phyloP scores from a whole-genome alignment of 345 rosid genomes.

The Rhodamnia rubescens region DNA sequence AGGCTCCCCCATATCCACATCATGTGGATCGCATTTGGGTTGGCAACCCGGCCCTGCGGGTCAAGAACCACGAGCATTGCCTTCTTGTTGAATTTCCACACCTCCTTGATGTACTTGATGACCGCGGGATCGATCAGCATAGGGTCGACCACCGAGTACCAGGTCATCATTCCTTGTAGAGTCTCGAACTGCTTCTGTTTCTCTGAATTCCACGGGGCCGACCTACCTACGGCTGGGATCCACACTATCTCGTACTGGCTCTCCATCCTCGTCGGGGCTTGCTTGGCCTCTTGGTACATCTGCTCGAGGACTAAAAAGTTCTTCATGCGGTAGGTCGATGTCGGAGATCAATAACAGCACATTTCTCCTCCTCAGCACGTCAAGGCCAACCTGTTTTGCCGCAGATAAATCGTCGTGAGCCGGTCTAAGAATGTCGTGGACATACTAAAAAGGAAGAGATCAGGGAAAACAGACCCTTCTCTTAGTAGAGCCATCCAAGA shows the following conservation, averaged over 20 bases:
- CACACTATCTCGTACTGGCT: slow-evolving; percentile 55
- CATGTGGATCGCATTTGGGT: slow-evolving; percentile 50
- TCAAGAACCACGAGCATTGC: slow-evolving; percentile 49
- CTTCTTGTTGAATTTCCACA: slow-evolving; percentile 41
- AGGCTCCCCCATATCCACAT: slow-evolving; percentile 57
- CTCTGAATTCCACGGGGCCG: slow-evolving; percentile 15
- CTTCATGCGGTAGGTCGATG: slow-evolving; percentile 25
- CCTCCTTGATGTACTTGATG: slow-evolving; percentile 50
- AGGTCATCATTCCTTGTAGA: slow-evolving; percentile 34
- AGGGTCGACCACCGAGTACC: slow-evolving; percentile 50
- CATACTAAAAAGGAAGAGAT: not conserved
- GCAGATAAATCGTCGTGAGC: not conserved
- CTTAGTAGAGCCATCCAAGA: slow-evolving; percentile 36
- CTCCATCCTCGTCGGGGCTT: slow-evolving; percentile 17
- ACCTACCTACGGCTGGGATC: slow-evolving; percentile 41
- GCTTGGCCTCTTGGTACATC: slow-evolving; percentile 26
- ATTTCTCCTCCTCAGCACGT: slow-evolving; percentile 30
- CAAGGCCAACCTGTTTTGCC: slow-evolving; percentile 29
- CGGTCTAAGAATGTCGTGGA: not conserved
- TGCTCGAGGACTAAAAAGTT: slow-evolving; percentile 24
- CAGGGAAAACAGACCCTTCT: slow-evolving; percentile 24
- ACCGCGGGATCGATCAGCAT: slow-evolving; percentile 30
- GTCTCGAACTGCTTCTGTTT: slow-evolving; percentile 12
- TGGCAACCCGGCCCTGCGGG: slow-evolving; percentile 38
- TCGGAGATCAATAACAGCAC: slow-evolving; percentile 53